A percentile compares a stretch with the other conserved stretches of the same genome.
These are phyloP conservation scores for Psilocybe subaeruginosa DNA, from an alignment of 768 basidiomycete species.

Conservation along the genomic window DNA sequence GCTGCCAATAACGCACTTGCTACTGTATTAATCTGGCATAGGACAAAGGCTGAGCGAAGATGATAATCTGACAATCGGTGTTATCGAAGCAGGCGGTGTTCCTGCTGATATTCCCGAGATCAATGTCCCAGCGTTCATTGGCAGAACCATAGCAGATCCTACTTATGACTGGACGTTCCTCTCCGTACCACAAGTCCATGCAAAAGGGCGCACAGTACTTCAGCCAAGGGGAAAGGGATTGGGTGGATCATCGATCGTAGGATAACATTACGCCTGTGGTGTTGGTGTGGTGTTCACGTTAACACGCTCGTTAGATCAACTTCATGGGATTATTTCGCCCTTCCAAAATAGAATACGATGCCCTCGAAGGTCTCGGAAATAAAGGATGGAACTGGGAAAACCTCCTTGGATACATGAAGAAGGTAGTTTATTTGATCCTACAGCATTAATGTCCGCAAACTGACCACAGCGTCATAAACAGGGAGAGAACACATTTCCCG, in stretches of 20 bases:
- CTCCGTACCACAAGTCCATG: constrained; percentile 12
- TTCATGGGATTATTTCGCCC: constrained; percentile 15
- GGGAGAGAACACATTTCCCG: constrained; percentile 9
- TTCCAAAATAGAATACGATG: constrained; percentile 6
- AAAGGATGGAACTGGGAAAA: constrained; percentile 16
- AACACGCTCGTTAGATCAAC: constrained; percentile 5
- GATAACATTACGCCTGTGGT: not conserved
- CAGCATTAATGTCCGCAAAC: not conserved
- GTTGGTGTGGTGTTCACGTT: not conserved
- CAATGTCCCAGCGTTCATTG: constrained; percentile 16
- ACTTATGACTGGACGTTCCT: constrained; percentile 17
- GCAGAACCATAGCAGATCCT: constrained; percentile 11
- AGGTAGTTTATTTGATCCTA: not conserved
- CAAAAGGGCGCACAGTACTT: constrained; percentile 5
- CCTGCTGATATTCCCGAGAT: constrained; percentile 11
- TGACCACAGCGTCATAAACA: not conserved
- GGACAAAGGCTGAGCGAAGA: constrained; percentile 11
- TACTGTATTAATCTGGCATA: not conserved
- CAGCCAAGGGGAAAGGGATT: constrained; percentile 16
- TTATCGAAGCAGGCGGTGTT: constrained; percentile 15
- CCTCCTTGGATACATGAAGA: constrained; percentile 15
- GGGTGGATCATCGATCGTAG: constrained; percentile 15
- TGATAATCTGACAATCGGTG: constrained; percentile 8
- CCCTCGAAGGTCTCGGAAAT: constrained; percentile 15
- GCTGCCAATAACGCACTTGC: no score